A percentile compares a stretch with the other conserved stretches of the same genome.
phyloP scores from a whole-genome alignment of 805 yeast genomes.

The Wickerhamiella kurtzmanii region DNA sequence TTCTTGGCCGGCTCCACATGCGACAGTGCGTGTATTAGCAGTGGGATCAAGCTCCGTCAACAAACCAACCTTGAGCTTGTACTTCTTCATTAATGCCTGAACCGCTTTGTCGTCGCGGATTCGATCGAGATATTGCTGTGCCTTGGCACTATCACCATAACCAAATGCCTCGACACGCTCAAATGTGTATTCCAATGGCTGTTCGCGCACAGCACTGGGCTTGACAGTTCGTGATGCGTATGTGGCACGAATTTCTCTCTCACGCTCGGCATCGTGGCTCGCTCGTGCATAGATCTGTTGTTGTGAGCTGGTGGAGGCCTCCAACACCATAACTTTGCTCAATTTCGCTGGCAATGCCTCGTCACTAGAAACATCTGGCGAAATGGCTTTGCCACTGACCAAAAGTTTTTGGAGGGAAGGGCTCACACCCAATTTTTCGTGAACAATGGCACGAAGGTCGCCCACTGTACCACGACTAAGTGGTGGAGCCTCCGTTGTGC shows the following conservation, averaged over 20 bases:
- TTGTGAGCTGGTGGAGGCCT: not conserved
- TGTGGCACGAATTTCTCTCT: not conserved
- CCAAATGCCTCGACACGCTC: slow-evolving; percentile 22
- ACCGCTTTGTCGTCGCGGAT: slow-evolving; percentile 27
- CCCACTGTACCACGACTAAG: not conserved
- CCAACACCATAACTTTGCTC: not conserved
- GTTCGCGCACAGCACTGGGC: slow-evolving; percentile 4
- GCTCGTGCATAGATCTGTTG: not conserved
- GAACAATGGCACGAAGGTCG: not conserved
- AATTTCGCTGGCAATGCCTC: not conserved
- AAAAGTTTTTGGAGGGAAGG: not conserved
- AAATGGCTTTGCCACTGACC: not conserved
- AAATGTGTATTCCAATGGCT: slow-evolving; percentile 23
- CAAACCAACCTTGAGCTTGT: slow-evolving; percentile 26
- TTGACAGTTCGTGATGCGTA: slow-evolving; percentile 7
- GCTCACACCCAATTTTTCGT: not conserved
- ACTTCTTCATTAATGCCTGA: slow-evolving; percentile 25
- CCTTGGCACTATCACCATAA: slow-evolving; percentile 23
- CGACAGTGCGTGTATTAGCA: slow-evolving; percentile 20
- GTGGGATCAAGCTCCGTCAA: slow-evolving; percentile 30
- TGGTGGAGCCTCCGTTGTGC: not conserved
- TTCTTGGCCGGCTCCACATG: slow-evolving; percentile 11
- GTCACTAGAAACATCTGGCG: not conserved
- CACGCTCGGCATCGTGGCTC: not conserved
- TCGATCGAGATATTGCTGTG: slow-evolving; percentile 22